Base-by-base conservation (phyloP, 108 stramenopile genomes). In the Hondaea fermentalgiana region DNA sequence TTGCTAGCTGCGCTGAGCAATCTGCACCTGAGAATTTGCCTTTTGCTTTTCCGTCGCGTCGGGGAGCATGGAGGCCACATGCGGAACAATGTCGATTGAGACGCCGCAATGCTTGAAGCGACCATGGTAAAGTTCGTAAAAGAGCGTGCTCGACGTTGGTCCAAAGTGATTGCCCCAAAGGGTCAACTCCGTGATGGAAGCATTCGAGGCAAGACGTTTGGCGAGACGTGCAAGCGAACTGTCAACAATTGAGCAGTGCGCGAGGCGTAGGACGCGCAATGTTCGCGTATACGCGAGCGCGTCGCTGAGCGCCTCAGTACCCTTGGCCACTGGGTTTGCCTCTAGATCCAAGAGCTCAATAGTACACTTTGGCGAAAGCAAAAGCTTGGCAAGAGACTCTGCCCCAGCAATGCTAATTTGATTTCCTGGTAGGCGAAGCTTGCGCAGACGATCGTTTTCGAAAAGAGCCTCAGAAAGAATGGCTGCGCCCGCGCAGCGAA, bases 161-260 rank as follows among this genome's bases (percentile, higher is more conserved):
- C 76, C 76, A 3, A 83, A 83, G 76, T 83, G 49, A 45, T 83
- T 83, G 44, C 76, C 76, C 76, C 76, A 83, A 3, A 83, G 49
- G 16, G 45, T 83, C 6, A 83, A 12, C n/a, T 53, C 51, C 14
- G 45, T 25, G 19, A 83, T 25, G 25, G 76, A 53, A 25, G 25
- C 76, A 35, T 83, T 83, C 49, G 51, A 10, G 49, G 49, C 6
- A 43, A 83, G 44, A 45, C 76, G 43, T 43, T 23, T 10, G 12
- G 49, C 76, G 4, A 83, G 51, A 12, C 28, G 49, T 12, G 76
- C 76, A 17, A 83, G 51, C 49, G 49, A 47, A 6, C 28, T 23
- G 23, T 83, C 76, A 23, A 47, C 49, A 35, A 83, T 83, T 2
- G 23, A n/a, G 76, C 51, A 53, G 51, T 83, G 19, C 12, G 49